A percentile compares a stretch with the other conserved stretches of the same genome.
phyloP scores from a whole-genome alignment of 768 basidiomycete genomes.

The Kwoniella bestiolae region DNA sequence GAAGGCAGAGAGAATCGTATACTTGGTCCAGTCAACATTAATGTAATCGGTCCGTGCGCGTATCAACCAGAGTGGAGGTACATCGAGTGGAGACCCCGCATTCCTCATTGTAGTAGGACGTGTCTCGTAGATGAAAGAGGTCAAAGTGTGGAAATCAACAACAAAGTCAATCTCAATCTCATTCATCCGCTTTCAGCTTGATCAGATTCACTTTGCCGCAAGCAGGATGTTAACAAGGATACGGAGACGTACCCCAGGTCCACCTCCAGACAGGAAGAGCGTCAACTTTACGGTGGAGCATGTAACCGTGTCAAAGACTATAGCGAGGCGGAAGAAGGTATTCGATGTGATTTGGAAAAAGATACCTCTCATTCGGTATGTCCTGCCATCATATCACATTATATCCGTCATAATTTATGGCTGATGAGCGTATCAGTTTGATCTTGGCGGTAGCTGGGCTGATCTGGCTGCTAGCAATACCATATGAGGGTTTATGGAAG shows the following conservation, averaged over 20 bases:
- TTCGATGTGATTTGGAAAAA: slow-evolving; percentile 17
- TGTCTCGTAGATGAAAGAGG: background rate
- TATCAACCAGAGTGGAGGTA: background rate
- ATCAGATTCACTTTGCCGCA: too few relatives aligned
- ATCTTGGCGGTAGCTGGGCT: slow-evolving; percentile 70
- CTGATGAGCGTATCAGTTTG: slow-evolving; percentile 54
- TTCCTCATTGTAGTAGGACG: background rate
- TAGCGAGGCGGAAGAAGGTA: slow-evolving; percentile 30
- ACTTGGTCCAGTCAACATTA: background rate
- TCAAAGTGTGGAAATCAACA: background rate
- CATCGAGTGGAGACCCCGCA: slow-evolving; percentile 13
- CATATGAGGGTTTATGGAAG: slow-evolving; percentile 68
- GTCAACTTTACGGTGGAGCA: slow-evolving; percentile 43
- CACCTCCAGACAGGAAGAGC: slow-evolving; percentile 13
- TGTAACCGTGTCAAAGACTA: slow-evolving; percentile 35
- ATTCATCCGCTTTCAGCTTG: too few relatives aligned
- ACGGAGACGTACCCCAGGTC: slow-evolving; percentile 1
- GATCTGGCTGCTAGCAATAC: slow-evolving; percentile 81
- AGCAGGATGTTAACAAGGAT: slow-evolving; percentile 28
- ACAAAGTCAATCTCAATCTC: too few relatives aligned
- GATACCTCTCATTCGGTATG: slow-evolving; percentile 25
- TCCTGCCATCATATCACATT: background rate
- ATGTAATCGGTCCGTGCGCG: background rate
- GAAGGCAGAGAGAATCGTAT: background rate
- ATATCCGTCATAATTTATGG: background rate